A percentile compares a stretch with the other conserved stretches of the same genome.
Evolutionary conservation across 495 filamentous ascomycete genomes (phyloP).

Genomic region (Xylaria scruposa): DNA sequence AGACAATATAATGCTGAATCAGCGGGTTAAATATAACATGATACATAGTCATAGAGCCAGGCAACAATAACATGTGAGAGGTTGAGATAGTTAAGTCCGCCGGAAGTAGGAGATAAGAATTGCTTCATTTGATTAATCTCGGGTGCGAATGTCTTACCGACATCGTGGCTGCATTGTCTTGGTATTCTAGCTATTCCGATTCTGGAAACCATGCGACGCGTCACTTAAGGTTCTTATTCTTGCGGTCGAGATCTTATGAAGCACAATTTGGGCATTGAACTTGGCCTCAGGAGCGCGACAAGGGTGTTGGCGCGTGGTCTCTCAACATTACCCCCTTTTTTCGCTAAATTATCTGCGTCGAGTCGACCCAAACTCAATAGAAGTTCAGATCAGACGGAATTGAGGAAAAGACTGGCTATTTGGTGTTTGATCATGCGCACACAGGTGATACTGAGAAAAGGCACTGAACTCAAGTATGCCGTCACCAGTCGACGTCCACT

Average conservation of each 20-base stretch:
- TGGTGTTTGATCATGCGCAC: too few species aligned
- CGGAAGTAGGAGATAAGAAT: constrained; percentile 5
- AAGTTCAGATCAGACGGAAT: too few species aligned
- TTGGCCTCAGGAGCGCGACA: too few species aligned
- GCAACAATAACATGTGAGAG: neutral
- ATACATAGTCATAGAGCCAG: neutral
- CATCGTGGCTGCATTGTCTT: neutral
- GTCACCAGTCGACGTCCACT: too few species aligned
- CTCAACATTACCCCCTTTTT: too few species aligned
- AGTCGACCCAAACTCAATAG: too few species aligned
- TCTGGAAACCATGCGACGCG: neutral
- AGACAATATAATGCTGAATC: neutral
- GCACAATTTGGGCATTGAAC: neutral
- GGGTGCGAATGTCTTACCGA: neutral
- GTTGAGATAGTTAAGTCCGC: neutral
- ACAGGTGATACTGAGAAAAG: too few species aligned
- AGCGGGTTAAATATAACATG: neutral
- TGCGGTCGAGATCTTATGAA: neutral
- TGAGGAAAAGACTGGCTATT: too few species aligned
- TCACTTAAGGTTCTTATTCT: neutral
- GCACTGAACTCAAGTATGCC: too few species aligned
- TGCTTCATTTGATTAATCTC: neutral
- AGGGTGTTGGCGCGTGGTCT: too few species aligned
- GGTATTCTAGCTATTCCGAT: neutral
- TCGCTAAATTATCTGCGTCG: too few species aligned